Base-by-base conservation (phyloP, 257 asterid species). In the Galeopsis tetrahit region DNA sequence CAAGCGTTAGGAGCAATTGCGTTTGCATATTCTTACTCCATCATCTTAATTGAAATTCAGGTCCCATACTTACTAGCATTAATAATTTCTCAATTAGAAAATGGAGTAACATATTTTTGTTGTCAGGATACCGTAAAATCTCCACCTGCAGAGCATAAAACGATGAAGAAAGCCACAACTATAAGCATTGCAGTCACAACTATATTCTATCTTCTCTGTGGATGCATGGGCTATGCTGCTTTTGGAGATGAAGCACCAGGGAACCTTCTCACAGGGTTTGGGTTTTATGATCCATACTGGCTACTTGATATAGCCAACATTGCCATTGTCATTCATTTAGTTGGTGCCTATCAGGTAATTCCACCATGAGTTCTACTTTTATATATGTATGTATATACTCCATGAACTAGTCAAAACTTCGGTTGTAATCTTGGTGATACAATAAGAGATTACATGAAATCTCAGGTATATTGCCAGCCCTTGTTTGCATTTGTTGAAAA, bases 1-100 rank as follows among this genome's bases (percentile, higher is more conserved):
- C 85, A 82, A 70, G 86, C 90, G 66, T 61, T 81, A 31, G 90
- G 90, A 63, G 85, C 83, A 8, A 86, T 82, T 2, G 89, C 87
- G 13, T 83, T 86, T 35, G 87, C 91, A 4, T 81, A 81, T 66
- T 77, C 85, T 17, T 80, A 59, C 72, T 83, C 91, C 1, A 70
- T 79, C 71, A 77, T 79, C 77, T 79, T 85, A 6, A 81, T 83
- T 6, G 86, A 85, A 63, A 85, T 85, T 66, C 87, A 85, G 84
- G 86, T 82, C 28, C 43, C 9, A 48, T 42, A 31, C 3, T 52
- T 7, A 34, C 21, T 11, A 44, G 31, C 11, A 10, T 7, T 36
- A 13, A 17, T 32, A 7, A 53, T 36, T 33, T 36, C 35, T 39
- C 17, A 3, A 34, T 32, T n/a, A 28, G 52, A 21, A 21, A 21